Percentiles rank a stretch among this genome's conserved stretches.
These are phyloP conservation scores for Diplodia sapinea DNA, from an alignment of 2,329 filamentous ascomycete species.

Conservation along the genomic window DNA sequence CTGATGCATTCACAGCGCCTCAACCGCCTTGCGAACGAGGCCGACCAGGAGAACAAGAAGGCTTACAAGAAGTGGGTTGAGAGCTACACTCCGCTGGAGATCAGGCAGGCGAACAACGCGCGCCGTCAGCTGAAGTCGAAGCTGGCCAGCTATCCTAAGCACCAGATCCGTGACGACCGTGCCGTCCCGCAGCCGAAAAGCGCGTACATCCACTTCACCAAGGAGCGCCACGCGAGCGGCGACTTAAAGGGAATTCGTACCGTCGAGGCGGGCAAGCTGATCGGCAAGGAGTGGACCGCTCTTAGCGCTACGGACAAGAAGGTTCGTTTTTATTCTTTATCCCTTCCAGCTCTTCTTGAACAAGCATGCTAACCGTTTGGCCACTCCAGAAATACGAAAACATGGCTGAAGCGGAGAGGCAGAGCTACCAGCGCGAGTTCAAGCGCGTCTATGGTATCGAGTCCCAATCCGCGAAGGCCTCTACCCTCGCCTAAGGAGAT, in stretches of 20 bases:
- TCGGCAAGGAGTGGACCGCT: constrained; percentile 56
- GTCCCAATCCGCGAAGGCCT: neutral
- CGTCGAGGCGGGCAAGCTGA: constrained; percentile 49
- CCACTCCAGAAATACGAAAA: constrained; percentile 42
- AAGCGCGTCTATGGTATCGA: constrained; percentile 40
- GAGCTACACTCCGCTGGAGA: constrained; percentile 61
- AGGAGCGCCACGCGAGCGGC: constrained; percentile 53
- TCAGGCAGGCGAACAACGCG: constrained; percentile 65
- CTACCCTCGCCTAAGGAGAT: neutral
- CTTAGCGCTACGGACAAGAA: constrained; percentile 56
- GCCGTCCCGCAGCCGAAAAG: constrained; percentile 52
- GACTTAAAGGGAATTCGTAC: constrained; percentile 58
- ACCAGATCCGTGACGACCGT: constrained; percentile 60
- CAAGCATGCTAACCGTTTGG: constrained; percentile 35
- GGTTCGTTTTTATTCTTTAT: constrained; percentile 42
- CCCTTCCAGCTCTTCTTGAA: neutral
- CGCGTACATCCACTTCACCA: constrained; percentile 53
- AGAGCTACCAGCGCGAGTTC: constrained; percentile 41
- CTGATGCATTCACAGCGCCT: constrained; percentile 53
- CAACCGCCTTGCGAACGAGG: constrained; percentile 57
- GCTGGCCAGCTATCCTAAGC: constrained; percentile 7
- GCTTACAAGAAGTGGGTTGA: constrained; percentile 62
- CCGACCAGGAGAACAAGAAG: constrained; percentile 51
- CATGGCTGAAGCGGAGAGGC: constrained; percentile 35
- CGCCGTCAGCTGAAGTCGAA: constrained; percentile 48